Evolutionary conservation across 2,329 filamentous ascomycete genomes (phyloP).

Genomic region (Aureobasidium sp.): DNA sequence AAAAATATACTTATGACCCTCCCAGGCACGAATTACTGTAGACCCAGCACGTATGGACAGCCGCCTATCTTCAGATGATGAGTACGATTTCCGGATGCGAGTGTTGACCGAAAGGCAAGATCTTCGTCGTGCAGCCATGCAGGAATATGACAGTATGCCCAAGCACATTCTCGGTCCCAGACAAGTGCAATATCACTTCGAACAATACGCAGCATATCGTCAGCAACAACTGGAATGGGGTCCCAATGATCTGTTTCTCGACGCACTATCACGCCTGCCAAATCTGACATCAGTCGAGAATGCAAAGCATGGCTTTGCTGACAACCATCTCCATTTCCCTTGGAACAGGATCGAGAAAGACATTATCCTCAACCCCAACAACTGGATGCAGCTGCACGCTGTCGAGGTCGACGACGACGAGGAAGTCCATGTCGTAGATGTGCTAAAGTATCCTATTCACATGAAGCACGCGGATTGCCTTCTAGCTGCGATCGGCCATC

Average conservation of each 20-base stretch:
- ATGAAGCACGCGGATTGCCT: slow-evolving; percentile 8
- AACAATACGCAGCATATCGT: slow-evolving; percentile 2
- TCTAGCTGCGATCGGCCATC: background rate
- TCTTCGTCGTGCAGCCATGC: background rate
- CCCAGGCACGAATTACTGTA: background rate
- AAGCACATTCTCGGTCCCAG: slow-evolving; percentile 16
- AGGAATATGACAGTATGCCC: slow-evolving; percentile 9
- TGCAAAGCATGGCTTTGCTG: slow-evolving; percentile 17
- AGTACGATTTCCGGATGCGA: background rate
- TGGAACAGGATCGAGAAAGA: slow-evolving; percentile 17
- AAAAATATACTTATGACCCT: background rate
- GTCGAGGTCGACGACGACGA: slow-evolving; percentile 3
- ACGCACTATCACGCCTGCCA: slow-evolving; percentile 19
- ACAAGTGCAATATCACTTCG: background rate
- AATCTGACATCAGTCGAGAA: slow-evolving; percentile 17
- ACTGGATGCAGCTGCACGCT: slow-evolving; percentile 18
- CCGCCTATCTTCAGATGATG: background rate
- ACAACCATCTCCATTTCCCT: slow-evolving; percentile 17
- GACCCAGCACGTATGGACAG: background rate
- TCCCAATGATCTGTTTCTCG: slow-evolving; percentile 17
- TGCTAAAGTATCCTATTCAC: background rate
- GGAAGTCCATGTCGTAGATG: slow-evolving; percentile 11
- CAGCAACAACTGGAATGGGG: slow-evolving; percentile 17
- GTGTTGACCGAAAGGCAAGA: background rate
- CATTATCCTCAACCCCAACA: slow-evolving; percentile 19